Evolutionary conservation across 257 asterid species (phyloP).

Genomic region (Solanum chaucha): DNA sequence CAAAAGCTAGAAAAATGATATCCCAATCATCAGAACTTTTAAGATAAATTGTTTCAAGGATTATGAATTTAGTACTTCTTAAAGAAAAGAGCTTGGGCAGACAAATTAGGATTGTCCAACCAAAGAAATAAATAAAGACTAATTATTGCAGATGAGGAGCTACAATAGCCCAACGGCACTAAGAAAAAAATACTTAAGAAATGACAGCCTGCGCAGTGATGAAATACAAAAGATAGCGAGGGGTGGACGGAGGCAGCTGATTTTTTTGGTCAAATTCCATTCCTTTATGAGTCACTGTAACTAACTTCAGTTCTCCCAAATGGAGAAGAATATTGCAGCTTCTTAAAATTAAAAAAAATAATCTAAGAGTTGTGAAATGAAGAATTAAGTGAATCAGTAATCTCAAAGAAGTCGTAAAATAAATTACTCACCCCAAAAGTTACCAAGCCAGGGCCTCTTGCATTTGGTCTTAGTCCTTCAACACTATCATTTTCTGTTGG

Average conservation of each 20-base stretch:
- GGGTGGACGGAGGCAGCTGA: not conserved
- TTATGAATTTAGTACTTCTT: not conserved
- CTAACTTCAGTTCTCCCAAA: not conserved
- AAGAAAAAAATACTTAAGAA: not conserved
- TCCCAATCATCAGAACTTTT: not conserved
- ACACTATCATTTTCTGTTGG: slow-evolving; percentile 99
- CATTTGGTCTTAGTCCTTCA: slow-evolving; percentile 96
- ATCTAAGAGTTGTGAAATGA: not conserved
- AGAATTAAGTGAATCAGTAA: not conserved
- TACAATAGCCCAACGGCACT: not conserved
- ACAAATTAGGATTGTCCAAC: not conserved
- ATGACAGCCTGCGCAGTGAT: not conserved
- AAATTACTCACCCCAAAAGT: slow-evolving; percentile 84
- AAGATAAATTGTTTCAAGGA: not conserved
- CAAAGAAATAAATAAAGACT: not conserved
- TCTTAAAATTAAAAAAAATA: not conserved
- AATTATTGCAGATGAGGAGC: not conserved
- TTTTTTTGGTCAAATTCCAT: not conserved
- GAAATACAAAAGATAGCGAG: not conserved
- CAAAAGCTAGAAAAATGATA: not conserved
- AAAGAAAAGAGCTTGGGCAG: not conserved
- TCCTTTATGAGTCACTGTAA: not conserved
- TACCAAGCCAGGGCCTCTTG: slow-evolving; percentile 99
- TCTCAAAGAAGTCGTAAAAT: not conserved
- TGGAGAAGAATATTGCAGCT: not conserved